phyloP scores from a whole-genome alignment of 2,329 filamentous ascomycete species.

The Elsinoe arachidis region DNA sequence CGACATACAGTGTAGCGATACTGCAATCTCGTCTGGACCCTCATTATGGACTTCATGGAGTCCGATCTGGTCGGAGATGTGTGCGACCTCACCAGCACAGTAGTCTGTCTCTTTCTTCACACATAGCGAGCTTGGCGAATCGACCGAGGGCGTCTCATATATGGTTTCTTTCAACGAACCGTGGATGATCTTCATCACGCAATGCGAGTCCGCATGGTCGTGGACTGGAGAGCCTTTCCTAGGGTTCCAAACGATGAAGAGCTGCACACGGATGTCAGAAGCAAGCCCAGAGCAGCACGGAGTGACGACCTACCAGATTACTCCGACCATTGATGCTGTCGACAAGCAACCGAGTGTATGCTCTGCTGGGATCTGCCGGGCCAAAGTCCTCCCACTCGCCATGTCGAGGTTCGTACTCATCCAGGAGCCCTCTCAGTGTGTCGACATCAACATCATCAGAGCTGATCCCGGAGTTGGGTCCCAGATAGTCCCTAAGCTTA shows the following conservation, averaged over 20 bases:
- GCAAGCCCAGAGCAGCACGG: neutral
- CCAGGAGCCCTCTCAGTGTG: conserved; percentile 64
- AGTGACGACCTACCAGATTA: conserved; percentile 52
- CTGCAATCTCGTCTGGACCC: conserved; percentile 61
- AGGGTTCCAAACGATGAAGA: conserved; percentile 83
- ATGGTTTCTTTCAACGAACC: conserved; percentile 73
- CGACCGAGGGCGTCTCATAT: conserved; percentile 48
- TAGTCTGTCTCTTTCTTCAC: conserved; percentile 61
- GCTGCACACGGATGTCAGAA: conserved; percentile 20
- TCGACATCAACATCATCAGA: conserved; percentile 72
- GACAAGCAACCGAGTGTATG: conserved; percentile 82
- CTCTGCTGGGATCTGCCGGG: conserved; percentile 57
- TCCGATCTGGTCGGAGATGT: conserved; percentile 84
- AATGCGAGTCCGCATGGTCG: conserved; percentile 72
- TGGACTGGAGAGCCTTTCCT: conserved; percentile 78
- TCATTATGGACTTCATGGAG: conserved; percentile 75
- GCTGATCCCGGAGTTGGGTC: conserved; percentile 71
- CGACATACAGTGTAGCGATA: conserved; percentile 66
- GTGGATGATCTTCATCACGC: conserved; percentile 79
- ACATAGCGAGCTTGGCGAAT: neutral
- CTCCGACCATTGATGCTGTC: conserved; percentile 80
- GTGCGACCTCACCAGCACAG: conserved; percentile 65
- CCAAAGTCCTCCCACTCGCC: conserved; percentile 68
- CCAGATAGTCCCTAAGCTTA: conserved; percentile 65
- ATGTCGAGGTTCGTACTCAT: conserved; percentile 59